Conservation (phyloP, 441 rosid genomes). For the Viola pubescens region DNA sequence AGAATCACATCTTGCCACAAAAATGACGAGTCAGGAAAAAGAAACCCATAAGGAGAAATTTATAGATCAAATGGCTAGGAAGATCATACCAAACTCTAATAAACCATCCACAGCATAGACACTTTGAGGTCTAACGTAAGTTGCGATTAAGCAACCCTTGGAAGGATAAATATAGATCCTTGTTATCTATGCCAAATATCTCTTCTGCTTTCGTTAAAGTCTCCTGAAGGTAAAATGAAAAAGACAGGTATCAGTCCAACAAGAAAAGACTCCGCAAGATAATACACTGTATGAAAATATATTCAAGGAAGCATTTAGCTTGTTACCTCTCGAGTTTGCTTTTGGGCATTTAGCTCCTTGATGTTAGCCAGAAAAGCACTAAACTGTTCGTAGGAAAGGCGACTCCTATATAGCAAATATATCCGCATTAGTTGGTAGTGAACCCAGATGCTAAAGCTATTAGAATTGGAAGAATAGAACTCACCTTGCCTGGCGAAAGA, state of each 20-base stretch:
- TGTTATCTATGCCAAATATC: conserved; percentile 79
- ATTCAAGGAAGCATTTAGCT: background rate
- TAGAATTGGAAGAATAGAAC: conserved; percentile 9
- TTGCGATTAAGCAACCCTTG: conserved; percentile 81
- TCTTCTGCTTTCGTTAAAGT: conserved; percentile 87
- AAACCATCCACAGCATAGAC: background rate
- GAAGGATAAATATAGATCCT: conserved; percentile 74
- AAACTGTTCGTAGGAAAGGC: conserved; percentile 82
- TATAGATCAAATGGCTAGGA: too few relatives aligned
- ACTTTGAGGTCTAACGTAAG: conserved; percentile 31
- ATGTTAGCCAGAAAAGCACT: conserved; percentile 88
- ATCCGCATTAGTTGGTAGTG: conserved; percentile 14
- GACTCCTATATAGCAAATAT: conserved; percentile 51
- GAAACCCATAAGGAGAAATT: too few relatives aligned
- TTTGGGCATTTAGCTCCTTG: conserved; percentile 82
- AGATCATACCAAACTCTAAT: too few relatives aligned
- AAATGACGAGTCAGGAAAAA: too few relatives aligned
- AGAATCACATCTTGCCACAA: too few relatives aligned
- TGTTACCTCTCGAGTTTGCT: conserved; percentile 82
- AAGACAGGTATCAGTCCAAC: conserved; percentile 1
- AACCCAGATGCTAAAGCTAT: background rate
- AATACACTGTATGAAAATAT: too few relatives aligned
- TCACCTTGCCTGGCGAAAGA: conserved; percentile 93
- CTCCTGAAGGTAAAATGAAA: conserved; percentile 44
- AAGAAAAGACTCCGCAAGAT: background rate